These are phyloP conservation scores for Candida vaughaniae DNA, from an alignment of 805 yeast species.

Conservation along the genomic window DNA sequence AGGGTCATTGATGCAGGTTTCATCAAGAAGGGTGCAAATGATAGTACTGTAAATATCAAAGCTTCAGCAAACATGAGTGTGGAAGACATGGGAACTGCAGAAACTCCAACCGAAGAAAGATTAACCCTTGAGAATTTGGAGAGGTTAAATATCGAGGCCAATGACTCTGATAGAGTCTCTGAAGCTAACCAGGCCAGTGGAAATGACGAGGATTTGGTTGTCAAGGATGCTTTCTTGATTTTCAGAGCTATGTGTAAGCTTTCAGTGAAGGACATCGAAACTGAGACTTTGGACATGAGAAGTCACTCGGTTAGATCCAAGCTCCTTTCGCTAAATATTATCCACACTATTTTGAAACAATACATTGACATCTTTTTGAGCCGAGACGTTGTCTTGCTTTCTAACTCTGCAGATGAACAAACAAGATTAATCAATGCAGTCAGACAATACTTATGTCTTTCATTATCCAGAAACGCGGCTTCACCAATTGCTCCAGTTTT, in stretches of 20 bases:
- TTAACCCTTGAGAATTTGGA: conserved; percentile 64
- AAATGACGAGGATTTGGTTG: conserved; percentile 64
- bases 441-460: conserved; percentile 77
- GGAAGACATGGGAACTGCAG: conserved; percentile 7
- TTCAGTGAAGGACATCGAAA: conserved; percentile 80
- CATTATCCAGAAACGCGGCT: conserved; percentile 89
- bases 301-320: conserved; percentile 93
- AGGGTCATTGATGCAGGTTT: conserved; percentile 47
- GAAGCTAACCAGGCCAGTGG: conserved; percentile 44
- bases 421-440: conserved; percentile 74
- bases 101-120: conserved; percentile 22
- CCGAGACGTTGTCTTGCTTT: conserved; percentile 51
- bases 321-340: conserved; percentile 79
- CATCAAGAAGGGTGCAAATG: conserved; percentile 28
- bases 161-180: conserved; percentile 52
- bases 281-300: conserved; percentile 75
- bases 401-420: conserved; percentile 48
- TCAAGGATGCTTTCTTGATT: conserved; percentile 89
- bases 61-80: conserved; percentile 26
- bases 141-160: conserved; percentile 46
- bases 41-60: conserved; percentile 17
- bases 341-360: conserved; percentile 81
- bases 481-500: conserved; percentile 88
- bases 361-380: conserved; percentile 80
- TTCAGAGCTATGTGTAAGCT: conserved; percentile 95